Base-by-base conservation (phyloP, 768 basidiomycete species). In the Termitomyces sp. region DNA sequence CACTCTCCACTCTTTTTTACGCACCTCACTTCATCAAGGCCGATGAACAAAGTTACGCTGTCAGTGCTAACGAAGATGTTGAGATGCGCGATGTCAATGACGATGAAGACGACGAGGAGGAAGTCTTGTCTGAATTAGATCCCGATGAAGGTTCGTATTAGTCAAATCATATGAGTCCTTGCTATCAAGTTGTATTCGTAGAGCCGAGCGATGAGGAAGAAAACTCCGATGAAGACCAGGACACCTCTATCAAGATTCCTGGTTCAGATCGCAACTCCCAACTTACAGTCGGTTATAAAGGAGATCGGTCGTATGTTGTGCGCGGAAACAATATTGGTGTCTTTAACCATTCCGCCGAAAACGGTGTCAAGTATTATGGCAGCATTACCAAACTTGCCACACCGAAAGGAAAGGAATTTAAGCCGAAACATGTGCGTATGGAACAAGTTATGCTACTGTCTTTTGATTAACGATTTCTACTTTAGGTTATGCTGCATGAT, bases 401-500 rank as follows among this genome's bases (percentile, higher is more conserved):
- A 10, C 77, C 86, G 28, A 86, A 91, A 59, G 93, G 93, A 53
- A 87, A 87, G 65, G 77, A 77, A 24, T 97, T 99, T 69, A 84
- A 82, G 51, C 97, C 97, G 0, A 82, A 81, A 61, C 87, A 96
- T 74, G 94, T 93, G 64, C 19, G 75, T 43, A 7, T 51, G 32
- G 28, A 26, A 41, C n/a, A 4, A 34, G 50, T 34, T 4, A 37
- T 9, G 28, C 47, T n/a, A 19, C 24, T 12, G 37, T 30, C 45
- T 34, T 60, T 2, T 57, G 60, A 55, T 46, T 12, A 34, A 56
- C 40, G 34, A 45, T 32, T 11, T 30, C 11, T 10, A 41, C 43
- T 37, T 40, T 65, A 97, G 93, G 84, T 96, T 62, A 96, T 98
- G 95, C 72, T 98, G 34, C 95, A 98, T 66, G 90, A 96, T 60